Conservation (phyloP, 208 protist genomes). For the Trypanosoma conorhini region DNA sequence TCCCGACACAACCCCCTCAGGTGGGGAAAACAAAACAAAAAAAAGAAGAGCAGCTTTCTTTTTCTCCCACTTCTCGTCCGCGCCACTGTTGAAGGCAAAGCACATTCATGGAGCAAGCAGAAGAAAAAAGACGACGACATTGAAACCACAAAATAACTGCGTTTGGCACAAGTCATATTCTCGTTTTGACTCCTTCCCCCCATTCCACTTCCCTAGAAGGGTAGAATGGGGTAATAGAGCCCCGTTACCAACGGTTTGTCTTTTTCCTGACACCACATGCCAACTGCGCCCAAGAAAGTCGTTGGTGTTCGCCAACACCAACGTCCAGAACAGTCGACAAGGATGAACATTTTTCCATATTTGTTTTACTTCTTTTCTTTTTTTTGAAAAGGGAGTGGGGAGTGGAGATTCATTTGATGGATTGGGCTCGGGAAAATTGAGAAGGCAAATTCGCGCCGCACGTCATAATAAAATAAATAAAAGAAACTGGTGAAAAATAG, state of each 20-base stretch:
- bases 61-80: neutral
- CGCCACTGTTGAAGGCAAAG: neutral
- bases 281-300: neutral
- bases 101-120: slow-evolving; percentile 2
- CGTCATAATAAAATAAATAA: neutral
- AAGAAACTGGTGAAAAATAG: neutral
- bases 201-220: neutral
- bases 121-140: slow-evolving; percentile 9
- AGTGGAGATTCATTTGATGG: neutral
- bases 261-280: neutral
- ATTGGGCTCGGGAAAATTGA: neutral
- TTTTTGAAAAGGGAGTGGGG: neutral
- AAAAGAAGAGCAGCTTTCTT: neutral
- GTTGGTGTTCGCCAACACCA: neutral
- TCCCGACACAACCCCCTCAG: too few relatives aligned
- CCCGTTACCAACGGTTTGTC: neutral
- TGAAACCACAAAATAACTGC: slow-evolving; percentile 3
- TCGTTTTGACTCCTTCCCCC: neutral
- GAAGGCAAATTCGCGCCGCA: neutral
- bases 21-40: neutral
- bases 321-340: neutral
- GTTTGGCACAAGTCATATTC: neutral
- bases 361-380: neutral
- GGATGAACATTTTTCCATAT: slow-evolving; percentile 1
- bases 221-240: neutral